Evolutionary conservation across 805 yeast genomes (phyloP), one percentile per base, ranked within the genome.

Genomic region (Scheffersomyces spartinae): DNA sequence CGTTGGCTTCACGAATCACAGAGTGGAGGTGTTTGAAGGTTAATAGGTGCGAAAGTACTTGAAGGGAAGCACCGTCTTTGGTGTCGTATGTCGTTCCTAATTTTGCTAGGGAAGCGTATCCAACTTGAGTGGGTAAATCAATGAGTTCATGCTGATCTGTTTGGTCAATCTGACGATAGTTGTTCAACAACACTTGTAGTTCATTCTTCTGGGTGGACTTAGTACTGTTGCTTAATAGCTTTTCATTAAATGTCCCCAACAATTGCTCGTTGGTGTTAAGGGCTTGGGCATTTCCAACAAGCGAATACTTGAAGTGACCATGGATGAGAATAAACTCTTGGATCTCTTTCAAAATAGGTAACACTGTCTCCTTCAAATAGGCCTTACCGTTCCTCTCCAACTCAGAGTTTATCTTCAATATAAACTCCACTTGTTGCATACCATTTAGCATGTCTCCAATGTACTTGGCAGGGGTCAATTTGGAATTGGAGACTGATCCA

Each of bases 1-100:
- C 98, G 30, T 95, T 95, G 42, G 88, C 74, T 45, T 91, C 98
- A 37, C 98, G 70, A 19, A 91, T 74, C 35, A 85, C 94, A 8
- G 83, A 70, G 49, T 91, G 98, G 25, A 91, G 57, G 38, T 81
- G 71, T 43, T 80, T 82, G 52, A 78, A 86, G 0, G 94, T 77
- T 38, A 85, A 49, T 30, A 91, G 48, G 38, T 79, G 86, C 1
- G 95, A 67, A 24, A 91, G 60, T 0, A 91, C 71, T 49, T 83
- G 94, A 22, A 91, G 63, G 1, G 84, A 63, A 1, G 97, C 94
- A 18, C 94, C 85, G 36, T 88, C 96, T 26, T 63, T 53, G 26
- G 73, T 64, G 3, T 62, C 48, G 46, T 83, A 84, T 4, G 73
- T 57, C 3, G 79, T 74, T 13, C 94, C 94, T 6, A 56, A 43